Conservation (phyloP, 2,329 filamentous ascomycete species). For the Aspergillus tamarii region DNA sequence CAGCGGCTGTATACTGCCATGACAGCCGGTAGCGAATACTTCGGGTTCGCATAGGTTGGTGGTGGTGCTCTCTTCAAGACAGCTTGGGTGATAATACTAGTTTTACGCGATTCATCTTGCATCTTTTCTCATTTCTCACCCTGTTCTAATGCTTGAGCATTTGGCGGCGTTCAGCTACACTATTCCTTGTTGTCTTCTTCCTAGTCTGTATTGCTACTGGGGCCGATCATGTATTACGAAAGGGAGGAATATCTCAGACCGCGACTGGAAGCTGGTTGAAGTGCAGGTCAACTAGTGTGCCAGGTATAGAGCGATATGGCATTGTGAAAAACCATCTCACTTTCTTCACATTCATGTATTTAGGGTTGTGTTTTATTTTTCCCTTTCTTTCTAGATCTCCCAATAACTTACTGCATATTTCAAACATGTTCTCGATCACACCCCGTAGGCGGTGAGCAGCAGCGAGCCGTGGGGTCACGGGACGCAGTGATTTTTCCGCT, state of each 20-base stretch:
- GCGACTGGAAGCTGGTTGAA: conserved; percentile 32
- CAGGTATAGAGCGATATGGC: conserved; percentile 8
- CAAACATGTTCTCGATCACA: background rate
- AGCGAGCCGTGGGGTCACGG: conserved; percentile 12
- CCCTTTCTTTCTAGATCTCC: conserved; percentile 1
- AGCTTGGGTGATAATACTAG: conserved; percentile 11
- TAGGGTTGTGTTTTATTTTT: conserved; percentile 11
- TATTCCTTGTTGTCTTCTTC: conserved; percentile 4
- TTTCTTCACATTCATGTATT: conserved; percentile 26
- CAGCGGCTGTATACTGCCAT: conserved; percentile 92
- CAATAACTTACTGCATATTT: background rate
- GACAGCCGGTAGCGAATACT: conserved; percentile 95
- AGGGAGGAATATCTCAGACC: background rate
- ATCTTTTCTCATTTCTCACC: conserved; percentile 5
- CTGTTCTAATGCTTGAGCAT: conserved; percentile 37
- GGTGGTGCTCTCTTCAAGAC: conserved; percentile 14
- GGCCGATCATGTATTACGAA: conserved; percentile 2
- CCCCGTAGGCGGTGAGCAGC: conserved; percentile 16
- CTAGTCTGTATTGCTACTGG: conserved; percentile 23
- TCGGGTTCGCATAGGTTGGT: conserved; percentile 81
- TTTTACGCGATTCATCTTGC: conserved; percentile 13
- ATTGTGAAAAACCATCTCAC: conserved; percentile 8
- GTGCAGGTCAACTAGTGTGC: conserved; percentile 44
- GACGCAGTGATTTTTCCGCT: conserved; percentile 19
- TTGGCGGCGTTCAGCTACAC: conserved; percentile 35